Conservation (phyloP, 768 basidiomycete species). For the Termitomyces sp. region DNA sequence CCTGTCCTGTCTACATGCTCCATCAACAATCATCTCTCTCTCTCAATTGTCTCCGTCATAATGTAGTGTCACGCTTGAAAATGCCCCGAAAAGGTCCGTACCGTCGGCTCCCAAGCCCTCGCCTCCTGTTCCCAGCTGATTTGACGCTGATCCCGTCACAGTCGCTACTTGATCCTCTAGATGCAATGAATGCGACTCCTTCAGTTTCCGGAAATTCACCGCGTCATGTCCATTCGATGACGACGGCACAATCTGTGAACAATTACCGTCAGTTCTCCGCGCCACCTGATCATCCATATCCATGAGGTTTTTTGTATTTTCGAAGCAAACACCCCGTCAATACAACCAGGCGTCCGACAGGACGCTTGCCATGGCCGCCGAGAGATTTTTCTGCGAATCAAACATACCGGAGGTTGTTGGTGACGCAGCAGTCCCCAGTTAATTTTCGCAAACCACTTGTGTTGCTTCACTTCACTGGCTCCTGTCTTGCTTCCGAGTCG, state of each 20-base stretch:
- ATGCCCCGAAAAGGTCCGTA: constrained; percentile 78
- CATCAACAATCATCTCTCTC: too few relatives aligned
- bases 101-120: constrained; percentile 32
- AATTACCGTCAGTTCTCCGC: constrained; percentile 17
- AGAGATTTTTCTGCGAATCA: constrained; percentile 5
- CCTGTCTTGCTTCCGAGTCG: constrained; percentile 90
- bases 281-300: constrained; percentile 7
- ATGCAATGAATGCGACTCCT: constrained; percentile 89
- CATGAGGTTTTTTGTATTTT: constrained; percentile 1
- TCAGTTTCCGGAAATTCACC: constrained; percentile 85
- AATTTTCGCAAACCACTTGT: constrained; percentile 96
- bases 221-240: constrained; percentile 77
- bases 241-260: constrained; percentile 74
- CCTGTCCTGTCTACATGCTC: constrained; percentile 31
- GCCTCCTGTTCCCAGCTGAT: too few relatives aligned
- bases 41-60: constrained; percentile 57
- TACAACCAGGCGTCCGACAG: constrained; percentile 5
- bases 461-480: constrained; percentile 97
- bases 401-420: constrained; percentile 79
- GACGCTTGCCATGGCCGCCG: constrained; percentile 4
- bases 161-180: constrained; percentile 64
- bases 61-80: constrained; percentile 86
- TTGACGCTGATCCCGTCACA: constrained; percentile 20
- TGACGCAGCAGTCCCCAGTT: constrained; percentile 97
- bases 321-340: constrained; percentile 2